A percentile compares a stretch with the other conserved stretches of the same genome.
These are phyloP conservation scores for Isochrysis galbana DNA, from an alignment of 78 protist species.

Conservation along the genomic window DNA sequence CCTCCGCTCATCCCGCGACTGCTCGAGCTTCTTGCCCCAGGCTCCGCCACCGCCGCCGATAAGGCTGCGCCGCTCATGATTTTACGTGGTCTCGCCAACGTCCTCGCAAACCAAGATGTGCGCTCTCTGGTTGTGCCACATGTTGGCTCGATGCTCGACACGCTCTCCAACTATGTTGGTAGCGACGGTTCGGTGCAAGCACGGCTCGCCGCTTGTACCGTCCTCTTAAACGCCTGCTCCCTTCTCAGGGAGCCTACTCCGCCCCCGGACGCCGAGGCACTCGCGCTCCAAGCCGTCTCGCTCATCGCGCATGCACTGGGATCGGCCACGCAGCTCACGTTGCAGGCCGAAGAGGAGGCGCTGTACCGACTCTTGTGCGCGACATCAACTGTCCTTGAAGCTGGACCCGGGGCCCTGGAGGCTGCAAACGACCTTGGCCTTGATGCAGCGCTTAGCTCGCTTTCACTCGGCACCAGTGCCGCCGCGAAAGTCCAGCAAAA, in stretches of 20 bases:
- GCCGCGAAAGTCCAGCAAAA: not conserved
- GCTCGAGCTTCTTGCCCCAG: not conserved
- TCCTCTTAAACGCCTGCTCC: not conserved
- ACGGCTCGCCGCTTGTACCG: not conserved
- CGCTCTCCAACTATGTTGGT: not conserved
- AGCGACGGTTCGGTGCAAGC: not conserved
- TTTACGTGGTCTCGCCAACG: not conserved
- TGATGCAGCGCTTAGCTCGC: not conserved
- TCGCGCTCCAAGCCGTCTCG: not conserved
- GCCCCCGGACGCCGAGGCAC: not conserved
- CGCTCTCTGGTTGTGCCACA: not conserved
- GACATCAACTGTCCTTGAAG: not conserved
- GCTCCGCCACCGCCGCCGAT: not conserved
- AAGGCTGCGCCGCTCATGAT: conserved; percentile 9
- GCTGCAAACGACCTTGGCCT: not conserved
- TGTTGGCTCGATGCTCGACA: not conserved
- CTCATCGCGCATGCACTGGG: not conserved
- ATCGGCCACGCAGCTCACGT: not conserved
- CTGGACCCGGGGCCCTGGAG: not conserved
- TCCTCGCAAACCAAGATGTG: not conserved
- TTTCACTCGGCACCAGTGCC: not conserved
- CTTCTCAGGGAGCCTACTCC: not conserved
- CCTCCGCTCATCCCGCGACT: not conserved
- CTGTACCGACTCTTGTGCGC: not conserved
- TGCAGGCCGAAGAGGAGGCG: not conserved